These are phyloP conservation scores for Fusarium longipes DNA, from an alignment of 2,329 filamentous ascomycete species.

Conservation along the genomic window DNA sequence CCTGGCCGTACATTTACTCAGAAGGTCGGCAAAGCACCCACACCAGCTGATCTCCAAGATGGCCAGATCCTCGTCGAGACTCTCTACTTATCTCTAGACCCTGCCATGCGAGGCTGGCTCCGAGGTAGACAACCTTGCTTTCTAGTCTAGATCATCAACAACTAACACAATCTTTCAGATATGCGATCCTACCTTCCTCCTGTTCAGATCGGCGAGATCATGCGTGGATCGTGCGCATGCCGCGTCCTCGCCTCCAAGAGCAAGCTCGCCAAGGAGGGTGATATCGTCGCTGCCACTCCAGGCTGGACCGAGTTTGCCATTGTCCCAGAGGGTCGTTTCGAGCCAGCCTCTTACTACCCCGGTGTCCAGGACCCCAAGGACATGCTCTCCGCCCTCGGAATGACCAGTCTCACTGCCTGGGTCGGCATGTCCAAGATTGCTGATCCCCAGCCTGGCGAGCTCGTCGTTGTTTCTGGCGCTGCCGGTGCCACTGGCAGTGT, in stretches of 20 bases:
- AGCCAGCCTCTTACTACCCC: constrained; percentile 56
- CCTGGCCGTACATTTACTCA: constrained; percentile 73
- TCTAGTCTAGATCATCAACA: background rate
- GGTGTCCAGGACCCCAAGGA: constrained; percentile 63
- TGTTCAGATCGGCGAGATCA: constrained; percentile 73
- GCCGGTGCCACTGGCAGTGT: constrained; percentile 83
- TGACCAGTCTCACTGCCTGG: constrained; percentile 80
- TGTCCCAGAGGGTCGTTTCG: constrained; percentile 62
- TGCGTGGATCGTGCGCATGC: constrained; percentile 72
- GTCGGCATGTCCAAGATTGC: constrained; percentile 78
- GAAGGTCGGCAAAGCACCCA: constrained; percentile 62
- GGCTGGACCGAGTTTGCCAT: constrained; percentile 78
- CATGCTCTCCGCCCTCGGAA: constrained; percentile 70
- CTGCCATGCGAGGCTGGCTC: constrained; percentile 81
- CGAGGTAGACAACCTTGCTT: constrained; percentile 56
- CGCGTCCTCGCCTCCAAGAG: constrained; percentile 72
- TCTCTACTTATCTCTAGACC: constrained; percentile 76
- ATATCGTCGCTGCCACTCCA: constrained; percentile 63
- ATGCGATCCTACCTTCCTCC: constrained; percentile 72
- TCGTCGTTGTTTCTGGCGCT: constrained; percentile 81
- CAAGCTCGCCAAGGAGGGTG: constrained; percentile 64
- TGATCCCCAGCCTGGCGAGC: constrained; percentile 74
- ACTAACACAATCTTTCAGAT: constrained; percentile 49
- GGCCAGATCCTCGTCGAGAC: constrained; percentile 71
- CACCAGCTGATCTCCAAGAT: constrained; percentile 66